Conservation (phyloP, 345 rosid species). For the Salix exigua region DNA sequence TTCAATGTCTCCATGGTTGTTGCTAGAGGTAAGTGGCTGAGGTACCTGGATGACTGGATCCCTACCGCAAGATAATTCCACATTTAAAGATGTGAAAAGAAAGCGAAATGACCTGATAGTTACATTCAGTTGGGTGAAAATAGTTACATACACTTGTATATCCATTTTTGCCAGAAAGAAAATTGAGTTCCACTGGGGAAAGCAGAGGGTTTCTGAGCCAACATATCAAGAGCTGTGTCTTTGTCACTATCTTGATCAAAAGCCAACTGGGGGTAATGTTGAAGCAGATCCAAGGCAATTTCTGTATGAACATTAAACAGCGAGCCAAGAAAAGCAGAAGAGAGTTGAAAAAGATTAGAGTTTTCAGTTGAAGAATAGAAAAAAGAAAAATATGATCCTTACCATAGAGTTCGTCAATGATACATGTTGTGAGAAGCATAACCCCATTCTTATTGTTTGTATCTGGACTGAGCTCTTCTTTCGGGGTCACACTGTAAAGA, state of each 20-base stretch:
- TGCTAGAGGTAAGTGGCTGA: neutral
- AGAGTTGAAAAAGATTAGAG: neutral
- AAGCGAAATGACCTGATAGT: neutral
- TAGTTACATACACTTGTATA: constrained; percentile 42
- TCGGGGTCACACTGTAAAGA: constrained; percentile 47
- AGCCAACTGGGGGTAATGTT: constrained; percentile 41
- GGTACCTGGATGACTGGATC: constrained; percentile 20
- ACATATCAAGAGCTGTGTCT: constrained; percentile 53
- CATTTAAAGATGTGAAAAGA: neutral
- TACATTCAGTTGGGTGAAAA: neutral
- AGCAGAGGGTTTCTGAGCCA: constrained; percentile 65
- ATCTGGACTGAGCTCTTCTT: constrained; percentile 43
- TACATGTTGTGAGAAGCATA: constrained; percentile 60
- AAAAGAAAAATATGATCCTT: neutral
- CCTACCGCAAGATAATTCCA: constrained; percentile 4
- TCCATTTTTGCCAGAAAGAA: constrained; percentile 51
- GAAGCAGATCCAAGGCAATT: constrained; percentile 63
- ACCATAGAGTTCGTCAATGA: constrained; percentile 60
- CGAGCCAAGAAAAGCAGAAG: neutral
- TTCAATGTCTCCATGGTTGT: constrained; percentile 15
- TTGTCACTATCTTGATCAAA: constrained; percentile 45
- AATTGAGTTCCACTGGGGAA: constrained; percentile 57
- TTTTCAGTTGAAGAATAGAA: neutral
- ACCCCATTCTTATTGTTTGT: constrained; percentile 46
- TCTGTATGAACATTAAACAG: constrained; percentile 23